Conservation (phyloP, 345 rosid genomes). For the Cardamine occulta region DNA sequence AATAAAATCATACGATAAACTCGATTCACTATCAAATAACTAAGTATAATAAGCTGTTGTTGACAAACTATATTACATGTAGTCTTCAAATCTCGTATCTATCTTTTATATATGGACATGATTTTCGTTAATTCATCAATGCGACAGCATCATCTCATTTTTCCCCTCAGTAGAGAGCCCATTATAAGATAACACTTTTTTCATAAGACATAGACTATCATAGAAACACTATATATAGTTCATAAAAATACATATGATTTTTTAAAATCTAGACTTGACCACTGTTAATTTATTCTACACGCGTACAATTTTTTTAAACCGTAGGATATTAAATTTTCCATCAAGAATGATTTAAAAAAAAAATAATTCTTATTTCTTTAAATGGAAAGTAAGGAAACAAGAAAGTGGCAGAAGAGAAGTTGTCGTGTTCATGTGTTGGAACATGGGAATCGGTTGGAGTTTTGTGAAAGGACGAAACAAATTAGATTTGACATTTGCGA, state of each 20-base stretch:
- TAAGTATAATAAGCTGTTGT: too few relatives aligned
- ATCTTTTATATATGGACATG: neutral
- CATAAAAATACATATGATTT: neutral
- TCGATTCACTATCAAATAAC: neutral
- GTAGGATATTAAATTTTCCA: neutral
- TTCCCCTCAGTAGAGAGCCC: neutral
- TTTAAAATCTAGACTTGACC: neutral
- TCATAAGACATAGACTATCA: neutral
- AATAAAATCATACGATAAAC: neutral
- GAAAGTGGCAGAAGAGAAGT: conserved; percentile 1
- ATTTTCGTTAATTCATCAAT: neutral
- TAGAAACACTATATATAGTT: neutral
- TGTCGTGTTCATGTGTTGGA: conserved; percentile 30
- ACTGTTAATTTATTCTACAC: neutral
- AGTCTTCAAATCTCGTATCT: neutral
- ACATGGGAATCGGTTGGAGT: conserved; percentile 28
- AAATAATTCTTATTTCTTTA: neutral
- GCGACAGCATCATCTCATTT: neutral
- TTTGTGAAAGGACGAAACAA: conserved; percentile 26
- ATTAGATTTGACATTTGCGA: conserved; percentile 13
- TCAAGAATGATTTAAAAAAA: neutral
- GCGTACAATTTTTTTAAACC: neutral
- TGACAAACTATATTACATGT: neutral
- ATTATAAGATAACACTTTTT: neutral
- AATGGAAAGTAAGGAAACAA: neutral